Evolutionary conservation across 768 basidiomycete genomes (phyloP), one percentile per base, ranked within the genome.

Genomic region (Pisolithus sp.): DNA sequence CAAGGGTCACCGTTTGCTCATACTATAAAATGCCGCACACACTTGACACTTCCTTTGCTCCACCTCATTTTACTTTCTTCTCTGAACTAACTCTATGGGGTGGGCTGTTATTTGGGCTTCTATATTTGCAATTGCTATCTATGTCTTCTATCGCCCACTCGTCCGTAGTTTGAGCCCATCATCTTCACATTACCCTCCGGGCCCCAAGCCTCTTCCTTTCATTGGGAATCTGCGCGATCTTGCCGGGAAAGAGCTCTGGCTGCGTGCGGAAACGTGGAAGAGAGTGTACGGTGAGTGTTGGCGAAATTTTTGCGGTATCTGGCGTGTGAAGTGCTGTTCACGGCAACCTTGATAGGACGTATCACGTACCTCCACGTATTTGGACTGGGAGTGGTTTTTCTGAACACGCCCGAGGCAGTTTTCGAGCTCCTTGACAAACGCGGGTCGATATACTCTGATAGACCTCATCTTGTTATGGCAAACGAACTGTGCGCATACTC

Each of bases 371-470:
- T 88, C 34, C 81, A 83, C 57, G 67, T 86, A 21, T 72, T 85
- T 44, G 83, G 85, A 0, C 79, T 86, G 53, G 76, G 79, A 2
- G 76, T 90, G 31, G 71, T 89, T 28, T 84, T 89, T 66, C 59
- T 89, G 48, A 85, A 82, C 66, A 77, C 76, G 31, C 73, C 76
- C 7, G 76, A 83, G 36, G 81, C 75, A 0, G 77, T 76, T 0
- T 70, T 72, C 37, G 86, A 88, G 34, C 67, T 91, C 50, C 69
- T 91, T 56, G 86, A 89, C 50, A 84, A 79, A 60, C 77, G 80
- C 28, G 84, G 86, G 7, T 69, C 76, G 8, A 81, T 87, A 26
- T 89, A 89, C 64, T 82, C 86, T 7, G 88, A 89, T 68, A 86
- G 84, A 63, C 85, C 85, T 0, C 68, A 71, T 23, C 69, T 87